phyloP scores from a whole-genome alignment of 768 basidiomycete species.

The Calocybe gangraenosa region DNA sequence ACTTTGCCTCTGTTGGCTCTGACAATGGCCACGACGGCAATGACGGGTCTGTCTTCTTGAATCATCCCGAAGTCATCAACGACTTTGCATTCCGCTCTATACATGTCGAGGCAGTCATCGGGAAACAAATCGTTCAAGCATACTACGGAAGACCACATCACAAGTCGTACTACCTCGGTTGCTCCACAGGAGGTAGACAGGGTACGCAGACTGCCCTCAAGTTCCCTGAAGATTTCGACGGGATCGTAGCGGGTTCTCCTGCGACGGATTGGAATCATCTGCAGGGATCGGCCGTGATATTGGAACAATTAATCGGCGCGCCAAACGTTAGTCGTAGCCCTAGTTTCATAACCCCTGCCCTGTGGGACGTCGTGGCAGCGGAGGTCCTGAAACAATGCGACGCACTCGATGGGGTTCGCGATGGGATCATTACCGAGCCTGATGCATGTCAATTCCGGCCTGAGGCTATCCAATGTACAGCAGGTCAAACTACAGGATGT shows the following conservation, averaged over 20 bases:
- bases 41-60: neutral
- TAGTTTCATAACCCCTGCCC: neutral
- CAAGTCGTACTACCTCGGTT: conserved; percentile 9
- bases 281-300: neutral
- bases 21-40: conserved; percentile 6
- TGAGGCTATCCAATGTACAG: conserved; percentile 5
- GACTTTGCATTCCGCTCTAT: conserved; percentile 5
- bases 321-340: conserved; percentile 1
- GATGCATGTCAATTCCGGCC: conserved; percentile 12
- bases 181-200: conserved; percentile 5
- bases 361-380: conserved; percentile 5
- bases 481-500: conserved; percentile 1
- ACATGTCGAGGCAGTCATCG: conserved; percentile 8
- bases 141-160: conserved; percentile 4
- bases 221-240: conserved; percentile 13
- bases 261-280: conserved; percentile 5
- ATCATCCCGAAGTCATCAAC: conserved; percentile 7
- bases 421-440: conserved; percentile 14
- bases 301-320: neutral
- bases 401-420: conserved; percentile 8
- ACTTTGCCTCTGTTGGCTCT: conserved; percentile 7
- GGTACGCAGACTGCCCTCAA: conserved; percentile 6
- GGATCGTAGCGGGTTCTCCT: conserved; percentile 4
- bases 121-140: conserved; percentile 8
- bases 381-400: conserved; percentile 14